Evolutionary conservation across 2,329 filamentous ascomycete species (phyloP), one percentile per base, ranked within the genome.

Genomic region (Aspergillus intermedius): DNA sequence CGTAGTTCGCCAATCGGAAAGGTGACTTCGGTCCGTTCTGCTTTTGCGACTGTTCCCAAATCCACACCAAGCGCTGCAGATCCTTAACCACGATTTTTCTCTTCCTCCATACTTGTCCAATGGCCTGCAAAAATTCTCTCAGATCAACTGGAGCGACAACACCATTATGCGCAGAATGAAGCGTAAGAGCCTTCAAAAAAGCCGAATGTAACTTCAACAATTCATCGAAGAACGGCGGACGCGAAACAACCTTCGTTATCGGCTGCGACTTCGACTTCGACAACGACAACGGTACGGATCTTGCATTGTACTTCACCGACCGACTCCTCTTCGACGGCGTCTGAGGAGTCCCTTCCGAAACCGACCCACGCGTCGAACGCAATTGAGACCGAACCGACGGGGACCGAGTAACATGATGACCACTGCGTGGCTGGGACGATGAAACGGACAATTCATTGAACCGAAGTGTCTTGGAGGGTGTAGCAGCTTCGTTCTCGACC

Each of bases 21-120:
- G 56, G 57, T 17, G 56, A 46, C 22, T 13, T 45, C 13, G 23
- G 13, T 28, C 21, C 21, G 21, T 22, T 22, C 21, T 22, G 21
- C 21, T 57, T 47, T 19, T 54, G 54, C n/a, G 60, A 49, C 34
- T 62, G 62, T 10, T 73, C 71, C 58, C 84, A 75, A n/a, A 89
- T 69, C 44, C 83, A 85, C 19, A 91, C 67, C 53, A 84, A 79
- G 52, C 80, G 76, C 52, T 81, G 81, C 43, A 90, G 72, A 58
- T 91, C 86, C 37, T 82, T 79, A 0, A 79, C 69, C 0, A 75
- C 78, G 13, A 89, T 84, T 49, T 76, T 76, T 28, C 85, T 77
- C 69, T 86, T 88, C 50, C 85, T 84, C 86, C 86, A 91, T 34
- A 83, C 73, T 54, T 81, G 78, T 10, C 84, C 80, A 37, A 88